Conservation (phyloP, 768 basidiomycete species). For the Tulasnella sp. region DNA sequence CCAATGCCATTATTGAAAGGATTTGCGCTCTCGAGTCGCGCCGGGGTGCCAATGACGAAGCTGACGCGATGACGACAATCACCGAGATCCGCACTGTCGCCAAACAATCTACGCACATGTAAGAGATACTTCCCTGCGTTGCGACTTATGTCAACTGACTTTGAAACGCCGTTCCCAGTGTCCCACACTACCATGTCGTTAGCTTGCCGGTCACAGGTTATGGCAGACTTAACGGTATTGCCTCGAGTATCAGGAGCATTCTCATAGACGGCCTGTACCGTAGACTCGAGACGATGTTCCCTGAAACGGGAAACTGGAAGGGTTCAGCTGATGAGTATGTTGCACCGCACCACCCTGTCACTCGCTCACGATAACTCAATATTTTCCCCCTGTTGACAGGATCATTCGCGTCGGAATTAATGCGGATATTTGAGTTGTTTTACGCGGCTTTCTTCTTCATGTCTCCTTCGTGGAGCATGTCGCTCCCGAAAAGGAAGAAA, state of each 20-base stretch:
- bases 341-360: not conserved
- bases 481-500: too few species aligned
- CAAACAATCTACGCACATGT: slow-evolving; percentile 47
- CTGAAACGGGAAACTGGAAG: slow-evolving; percentile 49
- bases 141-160: not conserved
- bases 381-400: not conserved
- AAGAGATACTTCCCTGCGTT: not conserved
- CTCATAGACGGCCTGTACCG: slow-evolving; percentile 57
- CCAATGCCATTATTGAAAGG: slow-evolving; percentile 39
- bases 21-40: slow-evolving; percentile 41
- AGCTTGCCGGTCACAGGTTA: slow-evolving; percentile 32
- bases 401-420: slow-evolving; percentile 51
- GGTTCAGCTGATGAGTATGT: slow-evolving; percentile 47
- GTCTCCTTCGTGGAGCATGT: too few species aligned
- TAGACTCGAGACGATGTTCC: slow-evolving; percentile 43
- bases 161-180: slow-evolving; percentile 27
- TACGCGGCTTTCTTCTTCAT: not conserved
- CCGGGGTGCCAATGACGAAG: slow-evolving; percentile 25
- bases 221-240: slow-evolving; percentile 25
- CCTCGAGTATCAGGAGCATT: slow-evolving; percentile 38
- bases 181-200: slow-evolving; percentile 48
- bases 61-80: slow-evolving; percentile 28
- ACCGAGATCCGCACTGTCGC: slow-evolving; percentile 36
- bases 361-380: not conserved
- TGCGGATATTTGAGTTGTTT: slow-evolving; percentile 35